Base-by-base conservation (phyloP, 129 eudicot genomes). In the Arctium lappa region DNA sequence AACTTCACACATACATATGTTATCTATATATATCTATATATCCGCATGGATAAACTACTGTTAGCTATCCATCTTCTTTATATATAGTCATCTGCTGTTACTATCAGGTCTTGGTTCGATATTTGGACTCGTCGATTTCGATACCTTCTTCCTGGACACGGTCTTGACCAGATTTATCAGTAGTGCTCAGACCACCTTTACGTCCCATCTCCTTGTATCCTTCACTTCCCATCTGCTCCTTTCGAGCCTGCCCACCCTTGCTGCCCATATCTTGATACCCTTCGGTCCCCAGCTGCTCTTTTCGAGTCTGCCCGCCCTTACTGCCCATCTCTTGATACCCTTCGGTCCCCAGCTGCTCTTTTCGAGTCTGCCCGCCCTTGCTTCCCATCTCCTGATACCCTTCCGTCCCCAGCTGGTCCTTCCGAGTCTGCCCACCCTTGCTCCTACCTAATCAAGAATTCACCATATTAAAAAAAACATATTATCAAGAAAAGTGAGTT, bases 121-220 rank as follows among this genome's bases (percentile, higher is more conserved):
- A 91, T 78, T 89, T 87, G 86, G 96, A 89, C 63, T 87, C 91
- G 36, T 89, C 91, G 62, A 91, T 91, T 33, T 87, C 81, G 66
- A 91, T 87, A 12, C 92, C 95, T 81, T 91, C 88, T 74, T 89
- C 91, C 32, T 86, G 88, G 0, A 86, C 92, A 5, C 91, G 87
- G 34, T 89, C 89, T 8, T 72, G 87, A 3, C 88, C 88, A 15
- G 92, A 89, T 83, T 89, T 87, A 15, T 89, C 87, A n/a, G 31
- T 86, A 18, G 96, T 91, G 83, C 89, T 91, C 12, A 91, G 82
- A 4, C 97, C 97, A 16, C 97, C 93, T 77, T 91, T 91, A 7
- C 93, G 93, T 3, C 97, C 97, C 97, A 91, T 91, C 40, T 91
- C 93, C 40, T 86, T 63, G 60, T 91, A 89, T 5, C 97, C 97